Percentiles rank a stretch among this genome's conserved stretches.
Evolutionary conservation across 1,139 yeast species (phyloP).

Genomic region (Citeromyces hawaiiensis): DNA sequence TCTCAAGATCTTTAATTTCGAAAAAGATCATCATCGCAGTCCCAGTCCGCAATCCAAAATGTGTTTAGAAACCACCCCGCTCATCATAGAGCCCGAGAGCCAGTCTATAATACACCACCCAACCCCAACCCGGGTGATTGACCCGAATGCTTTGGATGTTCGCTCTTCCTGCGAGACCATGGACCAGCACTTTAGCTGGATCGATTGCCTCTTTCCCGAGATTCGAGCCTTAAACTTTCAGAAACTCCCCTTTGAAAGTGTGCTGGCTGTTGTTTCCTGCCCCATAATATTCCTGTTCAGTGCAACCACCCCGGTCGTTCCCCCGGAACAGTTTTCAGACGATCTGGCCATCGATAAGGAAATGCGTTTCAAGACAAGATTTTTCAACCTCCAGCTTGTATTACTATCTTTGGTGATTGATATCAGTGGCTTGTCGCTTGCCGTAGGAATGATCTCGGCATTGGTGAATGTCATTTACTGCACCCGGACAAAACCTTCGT

Average conservation of each 20-base stretch:
- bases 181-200: not conserved
- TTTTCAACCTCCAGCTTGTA: constrained; percentile 13
- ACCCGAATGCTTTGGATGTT: not conserved
- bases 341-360: constrained; percentile 7
- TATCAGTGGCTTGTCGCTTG: not conserved
- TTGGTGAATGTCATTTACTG: not conserved
- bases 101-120: not conserved
- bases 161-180: not conserved
- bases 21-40: not conserved
- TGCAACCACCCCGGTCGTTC: constrained; percentile 13
- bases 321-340: not conserved
- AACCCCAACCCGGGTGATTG: not conserved
- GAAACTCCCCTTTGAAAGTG: constrained; percentile 9
- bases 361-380: constrained; percentile 6
- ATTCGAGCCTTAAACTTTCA: constrained; percentile 6
- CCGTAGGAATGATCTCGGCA: not conserved
- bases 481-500: not conserved
- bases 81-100: not conserved
- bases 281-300: constrained; percentile 13
- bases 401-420: constrained; percentile 9
- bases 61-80: not conserved
- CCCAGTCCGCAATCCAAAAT: not conserved
- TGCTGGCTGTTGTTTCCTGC: constrained; percentile 9
- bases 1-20: not conserved
- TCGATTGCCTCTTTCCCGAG: constrained; percentile 9